Conservation (phyloP, 257 asterid species). For the Eucommia ulmoides region DNA sequence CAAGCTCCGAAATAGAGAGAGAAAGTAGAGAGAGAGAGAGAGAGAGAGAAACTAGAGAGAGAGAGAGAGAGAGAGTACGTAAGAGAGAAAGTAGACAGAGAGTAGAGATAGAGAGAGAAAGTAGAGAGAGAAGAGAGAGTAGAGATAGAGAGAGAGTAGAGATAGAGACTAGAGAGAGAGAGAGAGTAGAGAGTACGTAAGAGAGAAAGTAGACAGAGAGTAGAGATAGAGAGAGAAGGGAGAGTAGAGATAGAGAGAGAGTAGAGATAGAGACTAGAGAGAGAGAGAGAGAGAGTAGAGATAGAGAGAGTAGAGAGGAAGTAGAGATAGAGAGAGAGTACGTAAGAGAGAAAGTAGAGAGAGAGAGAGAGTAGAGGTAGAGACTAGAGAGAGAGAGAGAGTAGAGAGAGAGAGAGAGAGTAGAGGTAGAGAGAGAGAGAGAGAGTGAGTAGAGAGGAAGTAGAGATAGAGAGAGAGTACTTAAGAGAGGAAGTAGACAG, state of each 20-base stretch:
- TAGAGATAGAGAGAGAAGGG: not conserved
- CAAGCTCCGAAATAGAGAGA: too few species aligned
- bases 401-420: not conserved
- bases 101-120: not conserved
- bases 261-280: not conserved
- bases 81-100: not conserved
- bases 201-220: too few species aligned
- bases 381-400: not conserved
- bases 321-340: too few species aligned
- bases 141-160: not conserved
- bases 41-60: too few species aligned
- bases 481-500: too few species aligned
- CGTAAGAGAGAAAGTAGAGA: too few species aligned
- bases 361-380: not conserved
- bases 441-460: not conserved
- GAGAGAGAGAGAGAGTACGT: not conserved
- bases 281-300: not conserved
- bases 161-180: not conserved
- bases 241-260: not conserved
- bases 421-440: not conserved
- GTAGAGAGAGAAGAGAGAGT: not conserved
- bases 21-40: too few species aligned
- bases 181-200: too few species aligned
- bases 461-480: too few species aligned
- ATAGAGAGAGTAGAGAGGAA: not conserved